These are phyloP conservation scores for Sphaerostilbella broomeana DNA, from an alignment of 2,329 filamentous ascomycete species.

Conservation along the genomic window DNA sequence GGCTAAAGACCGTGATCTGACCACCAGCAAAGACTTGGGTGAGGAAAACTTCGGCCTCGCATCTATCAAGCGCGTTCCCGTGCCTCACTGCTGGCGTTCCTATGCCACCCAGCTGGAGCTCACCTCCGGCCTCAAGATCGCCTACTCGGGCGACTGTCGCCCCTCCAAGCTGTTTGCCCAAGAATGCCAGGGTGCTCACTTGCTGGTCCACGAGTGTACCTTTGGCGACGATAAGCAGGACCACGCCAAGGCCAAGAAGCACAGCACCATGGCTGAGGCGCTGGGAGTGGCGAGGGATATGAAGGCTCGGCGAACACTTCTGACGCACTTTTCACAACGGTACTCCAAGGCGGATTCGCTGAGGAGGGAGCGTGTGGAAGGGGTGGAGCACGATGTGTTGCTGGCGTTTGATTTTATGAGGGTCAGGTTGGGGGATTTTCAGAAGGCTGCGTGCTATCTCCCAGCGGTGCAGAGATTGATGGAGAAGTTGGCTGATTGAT, in stretches of 20 bases:
- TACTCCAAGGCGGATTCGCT: conserved; percentile 61
- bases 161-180: conserved; percentile 63
- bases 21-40: conserved; percentile 31
- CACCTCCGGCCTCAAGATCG: conserved; percentile 72
- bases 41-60: conserved; percentile 54
- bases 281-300: conserved; percentile 70
- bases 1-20: conserved; percentile 22
- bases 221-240: conserved; percentile 78
- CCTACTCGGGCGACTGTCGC: conserved; percentile 91
- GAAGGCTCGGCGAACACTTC: conserved; percentile 69
- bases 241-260: conserved; percentile 82
- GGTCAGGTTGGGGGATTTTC: conserved; percentile 63
- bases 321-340: conserved; percentile 93
- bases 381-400: conserved; percentile 42
- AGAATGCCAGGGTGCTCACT: conserved; percentile 68
- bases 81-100: conserved; percentile 74
- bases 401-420: conserved; percentile 77
- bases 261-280: conserved; percentile 83
- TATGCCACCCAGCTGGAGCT: conserved; percentile 74
- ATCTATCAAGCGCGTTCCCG: conserved; percentile 59
- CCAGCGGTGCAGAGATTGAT: conserved; percentile 50
- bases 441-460: conserved; percentile 56
- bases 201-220: conserved; percentile 92
- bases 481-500: conserved; percentile 28
- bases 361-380: conserved; percentile 27